phyloP scores from a whole-genome alignment of 1,284 basidiomycete genomes.

The Pseudozyma sp. region DNA sequence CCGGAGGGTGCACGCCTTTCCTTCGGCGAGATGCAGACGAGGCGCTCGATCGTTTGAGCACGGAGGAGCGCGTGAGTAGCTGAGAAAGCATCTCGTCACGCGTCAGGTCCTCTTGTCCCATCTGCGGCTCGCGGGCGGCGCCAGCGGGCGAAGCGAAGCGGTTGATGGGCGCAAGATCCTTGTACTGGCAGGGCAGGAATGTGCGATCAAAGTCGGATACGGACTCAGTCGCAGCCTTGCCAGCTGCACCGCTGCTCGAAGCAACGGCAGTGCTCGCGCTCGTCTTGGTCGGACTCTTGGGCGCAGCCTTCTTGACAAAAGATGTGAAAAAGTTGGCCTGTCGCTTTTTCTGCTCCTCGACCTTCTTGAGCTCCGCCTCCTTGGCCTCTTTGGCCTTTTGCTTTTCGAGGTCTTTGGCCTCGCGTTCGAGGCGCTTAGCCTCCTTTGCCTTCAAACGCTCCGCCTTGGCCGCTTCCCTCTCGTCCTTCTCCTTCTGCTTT shows the following conservation, averaged over 20 bases:
- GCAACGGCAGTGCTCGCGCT: constrained; percentile 6
- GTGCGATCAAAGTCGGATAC: constrained; percentile 60
- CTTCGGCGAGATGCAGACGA: constrained; percentile 7
- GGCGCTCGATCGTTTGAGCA: constrained; percentile 7
- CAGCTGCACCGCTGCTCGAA: constrained; percentile 11
- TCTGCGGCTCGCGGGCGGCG: constrained; percentile 10
- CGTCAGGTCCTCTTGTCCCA: constrained; percentile 21
- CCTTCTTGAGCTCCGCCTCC: constrained; percentile 70
- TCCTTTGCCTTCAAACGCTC: constrained; percentile 35
- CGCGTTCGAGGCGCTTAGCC: constrained; percentile 53
- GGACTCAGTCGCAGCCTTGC: constrained; percentile 15
- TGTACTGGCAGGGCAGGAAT: constrained; percentile 64
- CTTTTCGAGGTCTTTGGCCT: constrained; percentile 66
- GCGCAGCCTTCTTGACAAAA: constrained; percentile 57
- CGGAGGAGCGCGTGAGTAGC: constrained; percentile 26
- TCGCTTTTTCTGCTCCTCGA: constrained; percentile 66
- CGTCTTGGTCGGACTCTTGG: constrained; percentile 27
- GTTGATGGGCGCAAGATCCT: constrained; percentile 64
- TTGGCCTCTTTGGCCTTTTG: constrained; percentile 57
- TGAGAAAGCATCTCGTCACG: constrained; percentile 50
- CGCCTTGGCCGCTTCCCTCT: constrained; percentile 70
- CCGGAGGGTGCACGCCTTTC: constrained; percentile 55
- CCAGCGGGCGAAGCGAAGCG: constrained; percentile 30
- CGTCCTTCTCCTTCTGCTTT: constrained; percentile 68
- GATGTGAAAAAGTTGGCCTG: constrained; percentile 59